These are phyloP conservation scores for Garcia nutans DNA, from an alignment of 345 rosid species.

Conservation along the genomic window DNA sequence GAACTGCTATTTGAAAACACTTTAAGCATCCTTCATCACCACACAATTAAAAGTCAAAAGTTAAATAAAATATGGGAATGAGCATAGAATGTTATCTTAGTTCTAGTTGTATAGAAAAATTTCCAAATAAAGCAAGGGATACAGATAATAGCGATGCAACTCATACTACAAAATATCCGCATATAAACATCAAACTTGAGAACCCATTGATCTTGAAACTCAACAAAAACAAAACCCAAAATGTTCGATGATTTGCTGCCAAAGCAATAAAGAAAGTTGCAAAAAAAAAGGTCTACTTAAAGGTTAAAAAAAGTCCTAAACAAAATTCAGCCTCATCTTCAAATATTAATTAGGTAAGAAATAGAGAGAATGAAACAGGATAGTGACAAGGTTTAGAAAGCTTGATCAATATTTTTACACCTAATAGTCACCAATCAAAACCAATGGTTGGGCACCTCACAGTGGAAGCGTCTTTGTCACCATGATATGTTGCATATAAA, in stretches of 20 bases:
- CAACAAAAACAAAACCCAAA: too few relatives aligned
- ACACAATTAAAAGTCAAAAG: too few relatives aligned
- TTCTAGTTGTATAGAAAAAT: background rate
- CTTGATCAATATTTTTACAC: background rate
- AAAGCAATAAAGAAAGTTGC: background rate
- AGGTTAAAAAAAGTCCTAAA: too few relatives aligned
- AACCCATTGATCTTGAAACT: background rate
- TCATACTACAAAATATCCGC: background rate
- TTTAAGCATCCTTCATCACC: background rate
- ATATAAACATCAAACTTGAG: background rate
- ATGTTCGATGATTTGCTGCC: too few relatives aligned
- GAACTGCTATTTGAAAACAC: background rate
- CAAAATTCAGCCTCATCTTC: too few relatives aligned
- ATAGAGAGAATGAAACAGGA: background rate
- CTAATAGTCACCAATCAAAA: too few relatives aligned
- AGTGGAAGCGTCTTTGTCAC: background rate
- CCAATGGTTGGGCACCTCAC: background rate
- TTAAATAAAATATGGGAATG: too few relatives aligned
- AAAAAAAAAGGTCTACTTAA: background rate
- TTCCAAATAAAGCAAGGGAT: background rate
- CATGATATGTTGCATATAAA: slow-evolving; percentile 2
- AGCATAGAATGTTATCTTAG: background rate
- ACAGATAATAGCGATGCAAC: background rate
- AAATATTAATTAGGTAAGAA: too few relatives aligned
- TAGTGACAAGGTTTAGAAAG: background rate